These are phyloP conservation scores for Russula dissimulans DNA, from an alignment of 768 basidiomycete species.

Conservation along the genomic window DNA sequence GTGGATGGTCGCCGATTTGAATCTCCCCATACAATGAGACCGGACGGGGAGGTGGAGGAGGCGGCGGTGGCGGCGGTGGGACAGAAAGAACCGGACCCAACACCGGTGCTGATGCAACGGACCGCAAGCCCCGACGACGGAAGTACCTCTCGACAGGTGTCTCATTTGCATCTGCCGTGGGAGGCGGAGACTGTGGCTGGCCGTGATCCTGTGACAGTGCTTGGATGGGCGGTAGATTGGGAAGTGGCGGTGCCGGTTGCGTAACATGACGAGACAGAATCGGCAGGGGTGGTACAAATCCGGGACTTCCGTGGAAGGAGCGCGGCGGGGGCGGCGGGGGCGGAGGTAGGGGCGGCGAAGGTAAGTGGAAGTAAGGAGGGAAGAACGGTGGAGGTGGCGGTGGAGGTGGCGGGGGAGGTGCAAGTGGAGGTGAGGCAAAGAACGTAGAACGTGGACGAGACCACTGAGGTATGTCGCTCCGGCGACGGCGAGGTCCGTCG, in stretches of 20 bases:
- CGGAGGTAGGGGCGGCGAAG: slow-evolving; percentile 3
- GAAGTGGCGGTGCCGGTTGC: slow-evolving; percentile 20
- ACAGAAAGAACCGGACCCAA: slow-evolving; percentile 12
- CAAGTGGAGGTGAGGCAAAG: background rate
- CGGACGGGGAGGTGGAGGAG: slow-evolving; percentile 20
- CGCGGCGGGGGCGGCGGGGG: slow-evolving; percentile 10
- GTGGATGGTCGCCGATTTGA: background rate
- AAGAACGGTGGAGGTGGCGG: slow-evolving; percentile 19
- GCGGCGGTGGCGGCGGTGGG: slow-evolving; percentile 21
- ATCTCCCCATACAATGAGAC: slow-evolving; percentile 1
- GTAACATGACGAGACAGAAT: background rate
- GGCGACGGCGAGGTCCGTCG: slow-evolving; percentile 2
- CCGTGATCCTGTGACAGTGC: background rate
- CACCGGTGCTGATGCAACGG: slow-evolving; percentile 11
- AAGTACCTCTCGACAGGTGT: slow-evolving; percentile 10
- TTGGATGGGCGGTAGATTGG: slow-evolving; percentile 3
- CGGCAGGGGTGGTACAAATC: background rate
- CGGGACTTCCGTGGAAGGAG: background rate
- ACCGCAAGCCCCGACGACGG: slow-evolving; percentile 11
- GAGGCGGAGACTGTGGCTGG: background rate
- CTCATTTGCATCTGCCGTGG: background rate
- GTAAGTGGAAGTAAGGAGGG: slow-evolving; percentile 11
- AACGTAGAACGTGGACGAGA: slow-evolving; percentile 13
- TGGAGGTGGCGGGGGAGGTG: background rate
- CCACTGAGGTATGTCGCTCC: slow-evolving; percentile 2